phyloP scores from a whole-genome alignment of 192 early-diverging fungal species.

The Allomyces macrogynus region DNA sequence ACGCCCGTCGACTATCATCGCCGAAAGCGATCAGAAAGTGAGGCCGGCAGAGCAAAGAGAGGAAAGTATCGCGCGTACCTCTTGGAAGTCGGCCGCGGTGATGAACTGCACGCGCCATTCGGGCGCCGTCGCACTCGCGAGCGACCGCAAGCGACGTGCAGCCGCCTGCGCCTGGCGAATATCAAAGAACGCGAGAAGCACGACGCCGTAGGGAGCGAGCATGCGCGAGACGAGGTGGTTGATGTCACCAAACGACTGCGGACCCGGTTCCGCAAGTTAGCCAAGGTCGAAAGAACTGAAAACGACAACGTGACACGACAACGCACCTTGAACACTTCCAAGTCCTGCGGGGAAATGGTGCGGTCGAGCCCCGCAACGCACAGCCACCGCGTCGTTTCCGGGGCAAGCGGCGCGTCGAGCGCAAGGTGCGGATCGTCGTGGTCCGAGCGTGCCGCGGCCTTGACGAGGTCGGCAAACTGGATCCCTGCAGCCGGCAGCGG shows the following conservation, averaged over 20 bases:
- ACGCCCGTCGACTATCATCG: constrained; percentile 15
- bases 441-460: too few species aligned
- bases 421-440: too few species aligned
- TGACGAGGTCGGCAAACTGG: too few species aligned
- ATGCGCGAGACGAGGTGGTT: constrained; percentile 14
- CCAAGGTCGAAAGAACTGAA: too few species aligned
- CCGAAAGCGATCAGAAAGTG: constrained; percentile 3
- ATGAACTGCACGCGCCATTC: constrained; percentile 12
- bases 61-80: constrained; percentile 6
- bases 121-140: constrained; percentile 2
- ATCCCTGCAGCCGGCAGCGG: too few species aligned
- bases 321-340: too few species aligned
- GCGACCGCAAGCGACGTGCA: constrained; percentile 3
- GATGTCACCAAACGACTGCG: constrained; percentile 13
- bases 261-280: too few species aligned
- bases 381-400: too few species aligned
- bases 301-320: too few species aligned
- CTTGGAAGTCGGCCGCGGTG: constrained; percentile 7
- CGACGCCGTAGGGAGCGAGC: constrained; percentile 9
- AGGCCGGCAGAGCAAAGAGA: constrained; percentile 10
- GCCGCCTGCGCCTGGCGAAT: constrained; percentile 17
- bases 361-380: too few species aligned
- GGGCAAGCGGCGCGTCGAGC: too few species aligned
- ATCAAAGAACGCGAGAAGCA: constrained; percentile 24
- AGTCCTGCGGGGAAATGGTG: too few species aligned